These are phyloP conservation scores for Pneumocystis canis DNA, from an alignment of 1,139 yeast genomes.

Conservation along the genomic window DNA sequence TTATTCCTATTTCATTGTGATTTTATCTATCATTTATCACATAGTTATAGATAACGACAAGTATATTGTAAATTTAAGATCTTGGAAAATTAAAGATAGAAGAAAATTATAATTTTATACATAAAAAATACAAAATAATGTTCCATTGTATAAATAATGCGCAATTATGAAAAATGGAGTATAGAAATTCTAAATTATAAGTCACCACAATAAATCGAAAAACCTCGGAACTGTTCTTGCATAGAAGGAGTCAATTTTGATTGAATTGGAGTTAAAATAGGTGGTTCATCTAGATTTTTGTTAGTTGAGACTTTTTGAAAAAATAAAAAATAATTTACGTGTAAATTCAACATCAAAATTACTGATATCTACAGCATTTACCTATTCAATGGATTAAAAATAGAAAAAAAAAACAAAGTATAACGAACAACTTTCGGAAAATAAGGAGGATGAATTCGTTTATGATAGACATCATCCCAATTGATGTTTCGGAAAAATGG, in stretches of 20 bases:
- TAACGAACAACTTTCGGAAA: conserved; percentile 57
- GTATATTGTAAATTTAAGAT: background rate
- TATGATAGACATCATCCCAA: conserved; percentile 68
- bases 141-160: background rate
- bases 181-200: background rate
- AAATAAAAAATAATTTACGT: background rate
- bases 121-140: background rate
- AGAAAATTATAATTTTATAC: background rate
- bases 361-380: conserved; percentile 64
- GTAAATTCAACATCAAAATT: conserved; percentile 93
- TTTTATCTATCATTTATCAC: background rate
- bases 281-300: conserved; percentile 50
- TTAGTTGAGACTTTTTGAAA: background rate
- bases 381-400: background rate
- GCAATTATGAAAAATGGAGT: background rate
- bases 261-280: conserved; percentile 87
- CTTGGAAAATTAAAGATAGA: background rate
- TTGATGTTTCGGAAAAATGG: conserved; percentile 81
- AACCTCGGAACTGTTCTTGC: conserved; percentile 96
- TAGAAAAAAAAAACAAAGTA: background rate
- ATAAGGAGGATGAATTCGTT: conserved; percentile 54
- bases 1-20: background rate
- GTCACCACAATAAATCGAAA: conserved; percentile 73
- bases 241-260: conserved; percentile 70
- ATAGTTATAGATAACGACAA: background rate